Conservation (phyloP, 2,329 filamentous ascomycete species). For the Thielaviopsis musarum region DNA sequence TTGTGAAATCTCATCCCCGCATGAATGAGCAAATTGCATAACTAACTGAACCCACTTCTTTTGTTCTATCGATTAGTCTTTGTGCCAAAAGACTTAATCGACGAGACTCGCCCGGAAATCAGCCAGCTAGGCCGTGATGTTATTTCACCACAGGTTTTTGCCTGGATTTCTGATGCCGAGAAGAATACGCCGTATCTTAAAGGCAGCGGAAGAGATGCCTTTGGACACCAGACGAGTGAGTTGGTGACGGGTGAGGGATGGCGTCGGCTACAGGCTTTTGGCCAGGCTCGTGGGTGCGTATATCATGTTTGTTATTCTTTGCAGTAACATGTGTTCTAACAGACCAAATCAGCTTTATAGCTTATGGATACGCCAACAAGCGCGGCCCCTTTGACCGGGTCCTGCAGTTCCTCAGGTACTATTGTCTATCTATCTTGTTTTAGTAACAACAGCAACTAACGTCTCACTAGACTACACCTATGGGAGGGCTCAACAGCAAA, state of each 20-base stretch:
- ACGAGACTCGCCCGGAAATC: conserved; percentile 26
- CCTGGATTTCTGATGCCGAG: conserved; percentile 47
- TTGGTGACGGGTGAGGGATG: conserved; percentile 51
- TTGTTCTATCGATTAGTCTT: conserved; percentile 25
- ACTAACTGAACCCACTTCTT: neutral
- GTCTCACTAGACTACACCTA: conserved; percentile 27
- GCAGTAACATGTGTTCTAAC: neutral
- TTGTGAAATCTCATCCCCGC: neutral
- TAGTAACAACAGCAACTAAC: no score
- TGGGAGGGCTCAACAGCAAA: conserved; percentile 43
- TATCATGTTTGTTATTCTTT: neutral
- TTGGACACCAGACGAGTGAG: conserved; percentile 41
- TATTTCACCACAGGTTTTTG: conserved; percentile 35
- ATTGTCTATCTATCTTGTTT: no score
- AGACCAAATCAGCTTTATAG: conserved; percentile 30
- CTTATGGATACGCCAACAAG: conserved; percentile 39
- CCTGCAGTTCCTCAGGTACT: conserved; percentile 38
- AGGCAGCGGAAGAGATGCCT: conserved; percentile 40
- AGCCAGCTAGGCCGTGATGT: conserved; percentile 33
- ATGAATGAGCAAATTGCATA: neutral
- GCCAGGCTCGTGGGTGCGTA: conserved; percentile 34
- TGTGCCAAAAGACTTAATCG: conserved; percentile 25
- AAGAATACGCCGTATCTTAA: conserved; percentile 43
- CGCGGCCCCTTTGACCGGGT: conserved; percentile 35
- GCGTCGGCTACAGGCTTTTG: conserved; percentile 42